Conservation (phyloP, 1,139 yeast genomes). For the Blastobotrys malaysiensis region DNA sequence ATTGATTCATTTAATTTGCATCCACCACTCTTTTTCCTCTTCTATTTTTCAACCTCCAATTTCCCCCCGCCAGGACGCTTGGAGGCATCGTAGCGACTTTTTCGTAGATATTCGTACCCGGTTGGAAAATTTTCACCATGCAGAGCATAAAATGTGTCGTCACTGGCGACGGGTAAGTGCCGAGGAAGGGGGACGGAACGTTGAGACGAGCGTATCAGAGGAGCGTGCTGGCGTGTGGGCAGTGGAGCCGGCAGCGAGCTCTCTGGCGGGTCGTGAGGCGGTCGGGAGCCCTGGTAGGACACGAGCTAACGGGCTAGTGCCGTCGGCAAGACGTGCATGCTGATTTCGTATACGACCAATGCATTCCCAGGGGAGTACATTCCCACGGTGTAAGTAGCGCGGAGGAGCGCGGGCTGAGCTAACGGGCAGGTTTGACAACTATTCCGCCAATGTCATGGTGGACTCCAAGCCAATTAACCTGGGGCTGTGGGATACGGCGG, state of each 20-base stretch:
- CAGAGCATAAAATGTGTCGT: slow-evolving; percentile 93
- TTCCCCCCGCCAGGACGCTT: background rate
- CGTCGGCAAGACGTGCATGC: slow-evolving; percentile 87
- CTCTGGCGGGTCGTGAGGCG: too few relatives aligned
- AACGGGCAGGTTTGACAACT: slow-evolving; percentile 58
- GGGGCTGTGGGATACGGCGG: slow-evolving; percentile 97
- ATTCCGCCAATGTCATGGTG: slow-evolving; percentile 79
- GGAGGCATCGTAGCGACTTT: background rate
- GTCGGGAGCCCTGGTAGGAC: too few relatives aligned
- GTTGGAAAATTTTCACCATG: slow-evolving; percentile 38
- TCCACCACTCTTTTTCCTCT: background rate
- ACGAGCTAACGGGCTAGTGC: slow-evolving; percentile 48
- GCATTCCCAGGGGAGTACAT: slow-evolving; percentile 94
- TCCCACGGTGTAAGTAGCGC: slow-evolving; percentile 60
- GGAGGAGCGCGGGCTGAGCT: too few relatives aligned
- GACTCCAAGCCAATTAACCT: slow-evolving; percentile 76
- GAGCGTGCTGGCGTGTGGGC: too few relatives aligned
- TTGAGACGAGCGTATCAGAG: too few relatives aligned
- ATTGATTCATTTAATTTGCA: background rate
- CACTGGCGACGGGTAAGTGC: slow-evolving; percentile 76
- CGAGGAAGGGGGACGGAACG: too few relatives aligned
- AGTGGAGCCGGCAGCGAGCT: too few relatives aligned
- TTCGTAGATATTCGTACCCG: background rate
- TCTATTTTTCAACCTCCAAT: background rate
- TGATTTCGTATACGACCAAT: slow-evolving; percentile 86